Evolutionary conservation across 495 filamentous ascomycete species (phyloP), one percentile per base, ranked within the genome.

Genomic region (Aspergillus heteromorphus): DNA sequence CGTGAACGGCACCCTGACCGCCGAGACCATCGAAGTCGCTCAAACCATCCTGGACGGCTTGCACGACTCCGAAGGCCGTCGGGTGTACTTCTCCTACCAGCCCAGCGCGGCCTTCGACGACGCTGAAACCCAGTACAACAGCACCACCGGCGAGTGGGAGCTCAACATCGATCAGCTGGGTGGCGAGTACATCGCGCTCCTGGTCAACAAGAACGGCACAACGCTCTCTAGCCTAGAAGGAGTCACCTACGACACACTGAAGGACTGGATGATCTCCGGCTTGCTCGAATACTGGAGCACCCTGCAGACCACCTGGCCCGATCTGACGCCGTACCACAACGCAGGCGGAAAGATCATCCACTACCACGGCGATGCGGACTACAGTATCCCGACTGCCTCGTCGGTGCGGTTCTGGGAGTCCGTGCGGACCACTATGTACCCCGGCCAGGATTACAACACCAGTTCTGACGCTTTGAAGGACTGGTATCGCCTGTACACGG

Each of bases 321-420:
- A 81, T 48, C 65, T 83, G 0, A 69, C 61, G 0, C 55, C 62
- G 1, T 81, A 76, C 56, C 65, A 75, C 25, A 25, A 62, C 0
- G 62, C 68, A 2, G 80, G 80, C 19, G 77, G 77, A 11, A 82
- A 82, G 58, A 55, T 83, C 27, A 49, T 81, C 5, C 75, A 75
- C 50, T 73, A 69, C 53, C 79, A 83, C 53, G 79, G 80, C 27
- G 78, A 81, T 60, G 65, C 73, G 2, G 79, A 81, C 57, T 57
- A 59, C 45, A 62, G 60, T 19, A 77, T 83, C 30, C 76, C 79
- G 0, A 65, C 76, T 0, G 74, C 53, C 14, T 76, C 73, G 0
- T 79, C 76, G 0, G 67, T 79, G 6, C 71, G 70, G 20, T 82
- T 77, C 52, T 70, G 71, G 51, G 76, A 83, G 31, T 69, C 76